Base-by-base conservation (phyloP, 768 basidiomycete genomes). In the Pisolithus tinctorius region DNA sequence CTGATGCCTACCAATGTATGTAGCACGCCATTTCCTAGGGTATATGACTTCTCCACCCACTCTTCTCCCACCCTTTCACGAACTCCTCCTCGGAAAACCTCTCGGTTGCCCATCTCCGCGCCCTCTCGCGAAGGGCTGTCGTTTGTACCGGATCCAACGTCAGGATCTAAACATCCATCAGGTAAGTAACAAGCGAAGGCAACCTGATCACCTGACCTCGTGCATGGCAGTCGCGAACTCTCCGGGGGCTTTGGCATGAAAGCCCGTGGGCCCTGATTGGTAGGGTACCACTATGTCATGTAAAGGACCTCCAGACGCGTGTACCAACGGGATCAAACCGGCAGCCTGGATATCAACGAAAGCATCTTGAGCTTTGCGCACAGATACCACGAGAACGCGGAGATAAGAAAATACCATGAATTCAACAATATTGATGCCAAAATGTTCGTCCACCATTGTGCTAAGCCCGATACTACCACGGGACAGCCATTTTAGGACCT, bases 391-490 rank as follows among this genome's bases (percentile, higher is more conserved):
- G 44, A 17, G 47, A 52, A 29, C 56, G 56, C 20, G 45, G n/a
- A 47, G 17, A 36, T 47, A 47, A 37, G 31, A 66, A 66, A 79
- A 56, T 45, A 89, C 94, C 94, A 98, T 95, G 59, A 89, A 95
- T 66, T 99, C 95, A 7, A 99, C 95, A 36, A 99, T 78, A 59
- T 93, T 96, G 65, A 99, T 98, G 2, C 96, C 95, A 55, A 98
- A 99, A 65, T 99, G 95, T 67, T 99, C 95, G 62, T 98, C 93
- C 0, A 93, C 79, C 95, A 99, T 99, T 13, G 95, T 96, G 62
- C 90, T 94, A 25, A 98, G 64, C 0, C 95, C 94, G 14, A 97
- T 77, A 55, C 84, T 88, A 1, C 93, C 82, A 42, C 70, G 71
- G 6, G 85, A 81, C 2, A 99, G 74, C 77, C 86, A 84, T 5